Base-by-base conservation (phyloP, 495 filamentous ascomycete genomes). In the Hyaloscypha finlandica region DNA sequence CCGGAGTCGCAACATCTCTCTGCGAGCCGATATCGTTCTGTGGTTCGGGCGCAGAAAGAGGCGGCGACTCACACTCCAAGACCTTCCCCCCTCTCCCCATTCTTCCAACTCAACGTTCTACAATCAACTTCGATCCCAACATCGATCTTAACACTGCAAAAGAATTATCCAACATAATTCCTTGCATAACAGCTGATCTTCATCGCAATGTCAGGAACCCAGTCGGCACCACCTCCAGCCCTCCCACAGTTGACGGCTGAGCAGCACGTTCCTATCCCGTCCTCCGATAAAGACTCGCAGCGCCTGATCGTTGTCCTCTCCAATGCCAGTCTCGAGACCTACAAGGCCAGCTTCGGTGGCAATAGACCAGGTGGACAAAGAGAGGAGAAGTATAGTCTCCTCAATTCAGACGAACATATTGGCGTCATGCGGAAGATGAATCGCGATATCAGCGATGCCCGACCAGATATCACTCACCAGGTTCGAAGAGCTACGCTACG, bases 371-470 rank as follows among this genome's bases (percentile, higher is more conserved):
- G 85, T 66, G 45, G 52, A 9, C 85, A 85, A 52, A 82, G 89
- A 29, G 93, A 97, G 70, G 95, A 98, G 71, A 97, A 97, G 75
- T 98, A 95, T 79, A 92, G 92, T 56, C 81, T 99, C 52, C 85
- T 99, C 70, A 99, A 99, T 84, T 48, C 42, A 76, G 95, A 99
- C 72, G 95, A 99, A 80, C 95, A 99, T 76, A 99, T 99, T 68
- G 96, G 95, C 59, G 89, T 97, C 68, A 95, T 98, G 92, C 90
- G 96, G 74, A 99, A 97, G 85, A 97, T 97, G 94, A 96, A 96
- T 79, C 83, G 95, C 59, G 95, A 99, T 73, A 99, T 99, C 72
- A 97, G 94, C 75, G 95, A 99, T 75, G 95, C 95, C 33, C 88
- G 95, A 61, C 95, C 95, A 12, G 95, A 99, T 79, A 99, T 99